Evolutionary conservation across 352 stramenopile genomes (phyloP).

Genomic region (Phytophthora cactorum): DNA sequence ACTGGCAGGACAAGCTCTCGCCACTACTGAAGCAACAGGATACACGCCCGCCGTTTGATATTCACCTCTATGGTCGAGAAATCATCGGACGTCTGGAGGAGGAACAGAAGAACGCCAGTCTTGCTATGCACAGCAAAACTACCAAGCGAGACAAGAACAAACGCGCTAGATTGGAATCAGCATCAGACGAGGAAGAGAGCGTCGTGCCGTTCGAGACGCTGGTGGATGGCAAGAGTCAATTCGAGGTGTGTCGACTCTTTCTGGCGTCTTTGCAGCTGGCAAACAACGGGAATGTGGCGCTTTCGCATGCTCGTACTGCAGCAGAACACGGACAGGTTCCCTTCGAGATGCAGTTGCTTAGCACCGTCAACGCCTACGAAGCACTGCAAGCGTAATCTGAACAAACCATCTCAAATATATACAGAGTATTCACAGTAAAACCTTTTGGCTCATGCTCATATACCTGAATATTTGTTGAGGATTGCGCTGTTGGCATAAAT

Average conservation of each 20-base stretch:
- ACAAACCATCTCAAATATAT: slow-evolving; percentile 23
- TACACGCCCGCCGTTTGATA: slow-evolving; percentile 71
- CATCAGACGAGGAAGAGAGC: slow-evolving; percentile 26
- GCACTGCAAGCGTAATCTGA: slow-evolving; percentile 48
- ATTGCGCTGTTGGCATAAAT: no score
- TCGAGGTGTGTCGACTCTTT: slow-evolving; percentile 91
- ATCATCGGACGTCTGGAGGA: slow-evolving; percentile 62
- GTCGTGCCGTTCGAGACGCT: slow-evolving; percentile 63
- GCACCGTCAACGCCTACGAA: slow-evolving; percentile 67
- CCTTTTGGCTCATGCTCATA: not conserved
- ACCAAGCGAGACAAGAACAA: slow-evolving; percentile 38
- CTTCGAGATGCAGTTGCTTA: slow-evolving; percentile 76
- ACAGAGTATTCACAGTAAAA: not conserved
- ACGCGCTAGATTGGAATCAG: slow-evolving; percentile 18
- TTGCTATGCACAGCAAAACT: slow-evolving; percentile 33
- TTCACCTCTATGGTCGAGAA: slow-evolving; percentile 68
- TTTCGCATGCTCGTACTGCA: slow-evolving; percentile 75
- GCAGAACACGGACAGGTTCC: slow-evolving; percentile 61
- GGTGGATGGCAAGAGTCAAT: slow-evolving; percentile 60
- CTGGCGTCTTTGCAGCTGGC: slow-evolving; percentile 92
- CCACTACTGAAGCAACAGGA: slow-evolving; percentile 81
- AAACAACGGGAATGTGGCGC: slow-evolving; percentile 89
- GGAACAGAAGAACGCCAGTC: slow-evolving; percentile 32
- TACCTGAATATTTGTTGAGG: slow-evolving; percentile 14
- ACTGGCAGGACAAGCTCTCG: slow-evolving; percentile 79